Base-by-base conservation (phyloP, 1,284 basidiomycete genomes). In the Sanghuangporus sanghuang region DNA sequence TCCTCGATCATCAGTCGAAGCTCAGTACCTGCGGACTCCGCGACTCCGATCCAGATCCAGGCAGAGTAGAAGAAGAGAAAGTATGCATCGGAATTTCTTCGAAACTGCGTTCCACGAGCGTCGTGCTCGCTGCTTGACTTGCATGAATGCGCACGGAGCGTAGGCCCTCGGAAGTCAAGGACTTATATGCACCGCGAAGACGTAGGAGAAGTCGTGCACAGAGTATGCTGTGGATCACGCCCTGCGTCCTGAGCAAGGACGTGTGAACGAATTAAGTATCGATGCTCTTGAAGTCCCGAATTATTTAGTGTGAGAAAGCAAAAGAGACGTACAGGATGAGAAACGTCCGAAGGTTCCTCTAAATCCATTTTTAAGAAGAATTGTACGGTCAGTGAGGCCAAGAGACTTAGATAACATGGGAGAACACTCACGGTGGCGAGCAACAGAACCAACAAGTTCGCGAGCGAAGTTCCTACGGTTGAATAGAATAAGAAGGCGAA, bases 181-280 rank as follows among this genome's bases (percentile, higher is more conserved):
- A 50, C 23, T 59, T 23, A 36, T 64, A 64, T 32, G 57, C 62
- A 14, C 57, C 62, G 32, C 63, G 63, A 9, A 64, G 18, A 14
- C 59, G 50, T 21, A 64, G 50, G 40, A 64, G 18, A 21, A 64
- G 50, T 18, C 63, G 63, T 7, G 39, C 42, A 36, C 63, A 64
- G 38, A 64, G 59, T 27, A 64, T 56, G 35, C 59, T 64, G 32
- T 64, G 63, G 8, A 64, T n/a, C 12, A 61, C 59, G 8, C 63
- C 58, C 48, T 64, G 63, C 18, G 63, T 46, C 9, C 52, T 53
- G 16, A 2, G 9, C 2, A 9, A 3, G 16, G 23, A 16, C 40
- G 54, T 16, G n/a, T 16, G 18, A 27, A 11, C 6, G 35, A 61
- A 42, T n/a, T 39, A 16, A 42, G 56, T 50, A 44, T 44, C 42